These are phyloP conservation scores for Rauvolfia tetraphylla DNA, from an alignment of 257 asterid species.

Conservation along the genomic window DNA sequence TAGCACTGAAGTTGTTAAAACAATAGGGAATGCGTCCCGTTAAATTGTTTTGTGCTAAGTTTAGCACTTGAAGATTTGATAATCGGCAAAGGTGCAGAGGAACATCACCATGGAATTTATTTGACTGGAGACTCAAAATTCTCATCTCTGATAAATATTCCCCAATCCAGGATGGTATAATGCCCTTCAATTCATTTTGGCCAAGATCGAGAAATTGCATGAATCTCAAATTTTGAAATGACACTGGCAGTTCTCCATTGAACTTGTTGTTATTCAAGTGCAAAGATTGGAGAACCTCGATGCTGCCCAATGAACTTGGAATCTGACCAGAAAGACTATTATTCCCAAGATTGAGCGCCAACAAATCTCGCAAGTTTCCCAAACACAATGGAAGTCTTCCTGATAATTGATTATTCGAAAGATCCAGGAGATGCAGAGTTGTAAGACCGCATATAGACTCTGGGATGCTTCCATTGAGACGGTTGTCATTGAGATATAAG, in stretches of 20 bases:
- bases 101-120: slow-evolving; percentile 18
- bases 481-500: no score
- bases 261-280: slow-evolving; percentile 25
- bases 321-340: slow-evolving; percentile 26
- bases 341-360: neutral
- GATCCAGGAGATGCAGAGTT: neutral
- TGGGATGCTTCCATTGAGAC: no score
- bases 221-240: neutral
- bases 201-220: slow-evolving; percentile 12
- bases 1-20: slow-evolving; percentile 17
- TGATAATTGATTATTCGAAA: slow-evolving; percentile 12
- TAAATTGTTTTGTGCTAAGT: no score
- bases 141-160: slow-evolving; percentile 13
- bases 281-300: slow-evolving; percentile 13
- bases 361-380: slow-evolving; percentile 10
- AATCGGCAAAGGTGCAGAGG: slow-evolving; percentile 17
- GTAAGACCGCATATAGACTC: no score
- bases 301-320: slow-evolving; percentile 28
- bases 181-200: slow-evolving; percentile 1
- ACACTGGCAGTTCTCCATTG: neutral
- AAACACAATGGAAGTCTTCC: slow-evolving; percentile 9
- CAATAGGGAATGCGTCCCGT: slow-evolving; percentile 26
- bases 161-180: slow-evolving; percentile 30
- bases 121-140: slow-evolving; percentile 24
- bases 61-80: slow-evolving; percentile 19